A percentile compares a stretch with the other conserved stretches of the same genome.
Conservation (phyloP, 768 basidiomycete genomes). For the Suillus americanus region DNA sequence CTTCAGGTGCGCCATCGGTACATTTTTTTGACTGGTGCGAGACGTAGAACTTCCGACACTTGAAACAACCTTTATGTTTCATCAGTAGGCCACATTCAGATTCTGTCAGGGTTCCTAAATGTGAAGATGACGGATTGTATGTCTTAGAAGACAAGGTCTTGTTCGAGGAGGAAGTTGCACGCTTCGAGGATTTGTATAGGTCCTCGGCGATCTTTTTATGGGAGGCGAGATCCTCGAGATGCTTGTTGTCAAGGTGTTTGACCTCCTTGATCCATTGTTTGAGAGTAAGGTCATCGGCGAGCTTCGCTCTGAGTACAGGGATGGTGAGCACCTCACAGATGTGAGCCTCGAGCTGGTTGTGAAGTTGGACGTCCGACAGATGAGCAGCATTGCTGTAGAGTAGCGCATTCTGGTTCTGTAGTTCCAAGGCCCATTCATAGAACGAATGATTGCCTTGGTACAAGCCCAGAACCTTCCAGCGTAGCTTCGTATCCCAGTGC, state of each 20-base stretch:
- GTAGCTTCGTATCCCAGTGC: too few relatives aligned
- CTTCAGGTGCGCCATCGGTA: too few relatives aligned
- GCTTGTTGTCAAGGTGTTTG: neutral
- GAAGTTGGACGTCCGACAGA: neutral
- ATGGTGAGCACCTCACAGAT: neutral
- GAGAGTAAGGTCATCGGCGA: rapidly evolving
- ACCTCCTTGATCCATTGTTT: neutral
- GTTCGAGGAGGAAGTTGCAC: too few relatives aligned
- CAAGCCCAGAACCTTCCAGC: too few relatives aligned
- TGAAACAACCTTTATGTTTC: too few relatives aligned
- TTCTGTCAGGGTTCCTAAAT: neutral
- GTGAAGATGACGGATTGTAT: neutral
- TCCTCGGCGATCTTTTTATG: neutral
- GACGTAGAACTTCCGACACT: too few relatives aligned
- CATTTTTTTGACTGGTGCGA: too few relatives aligned
- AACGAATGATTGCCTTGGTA: too few relatives aligned
- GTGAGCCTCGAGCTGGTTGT: neutral
- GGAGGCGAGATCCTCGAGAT: neutral
- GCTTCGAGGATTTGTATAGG: neutral
- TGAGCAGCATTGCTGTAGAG: too few relatives aligned
- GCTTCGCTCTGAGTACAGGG: neutral
- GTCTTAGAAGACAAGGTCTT: rapidly evolving
- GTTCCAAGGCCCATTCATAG: too few relatives aligned
- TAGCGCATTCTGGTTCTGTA: too few relatives aligned
- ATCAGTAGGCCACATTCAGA: too few relatives aligned